Base-by-base conservation (phyloP, 2,329 filamentous ascomycete genomes). In the Pseudogymnoascus sp. region DNA sequence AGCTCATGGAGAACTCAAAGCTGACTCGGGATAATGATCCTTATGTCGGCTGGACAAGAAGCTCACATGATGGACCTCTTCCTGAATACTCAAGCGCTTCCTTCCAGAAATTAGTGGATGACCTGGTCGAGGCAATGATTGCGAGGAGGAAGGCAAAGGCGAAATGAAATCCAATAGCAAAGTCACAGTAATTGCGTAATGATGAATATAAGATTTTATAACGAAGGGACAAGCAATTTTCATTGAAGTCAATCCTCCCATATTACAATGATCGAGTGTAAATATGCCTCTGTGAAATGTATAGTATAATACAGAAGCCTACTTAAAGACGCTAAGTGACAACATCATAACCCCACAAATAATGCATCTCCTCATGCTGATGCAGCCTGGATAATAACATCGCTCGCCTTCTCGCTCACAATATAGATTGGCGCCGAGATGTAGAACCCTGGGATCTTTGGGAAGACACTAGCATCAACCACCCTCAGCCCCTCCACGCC, bases 401-500 rank as follows among this genome's bases (percentile, higher is more conserved):
- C 83, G 2, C 82, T 80, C 0, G 84, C 84, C 76, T 87, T 87
- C 75, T 87, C 84, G 1, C 77, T 78, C 4, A 83, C 75, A 71
- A 86, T 82, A 66, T 83, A 84, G 0, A 79, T 79, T 0, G 82
- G 77, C 0, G 80, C 69, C 3, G 78, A 76, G 25, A 80, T 76
- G 67, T 81, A 84, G 61, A 75, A 80, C 65, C 83, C 83, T 1
- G 75, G 75, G 28, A 75, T 83, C 61, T 76, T 75, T 0, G 83
- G 82, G 63, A 82, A 87, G 0, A 82, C 77, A 23, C 78, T 81
- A 0, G 83, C 85, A 73, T 88, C 85, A 0, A 88, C 85, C 2
- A 88, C 84, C 28, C 85, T 75, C 59, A 88, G 69, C 0, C 80
- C 79, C 0, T 76, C 71, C 0, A 84, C 79, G 0, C 83, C 83